Evolutionary conservation across 192 early-diverging fungal genomes (phyloP).

Genomic region (Lobosporangium transversale): DNA sequence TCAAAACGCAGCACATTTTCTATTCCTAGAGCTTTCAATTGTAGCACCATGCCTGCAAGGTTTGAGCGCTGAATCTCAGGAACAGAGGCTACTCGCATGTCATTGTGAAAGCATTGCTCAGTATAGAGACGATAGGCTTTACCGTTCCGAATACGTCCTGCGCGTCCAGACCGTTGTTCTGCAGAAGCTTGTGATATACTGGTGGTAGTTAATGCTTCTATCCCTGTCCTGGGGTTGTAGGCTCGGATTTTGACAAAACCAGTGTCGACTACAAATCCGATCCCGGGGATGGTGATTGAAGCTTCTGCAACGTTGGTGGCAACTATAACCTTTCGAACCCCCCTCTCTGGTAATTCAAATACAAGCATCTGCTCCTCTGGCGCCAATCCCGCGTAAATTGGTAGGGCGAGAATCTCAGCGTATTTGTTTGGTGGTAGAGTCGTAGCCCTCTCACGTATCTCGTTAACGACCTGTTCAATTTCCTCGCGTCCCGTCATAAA

Average conservation of each 20-base stretch:
- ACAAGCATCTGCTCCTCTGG: slow-evolving; percentile 72
- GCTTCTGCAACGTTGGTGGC: slow-evolving; percentile 94
- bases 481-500: slow-evolving; percentile 82
- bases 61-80: slow-evolving; percentile 93
- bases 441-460: slow-evolving; percentile 66
- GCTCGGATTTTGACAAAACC: slow-evolving; percentile 85
- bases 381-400: slow-evolving; percentile 78
- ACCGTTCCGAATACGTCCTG: slow-evolving; percentile 91
- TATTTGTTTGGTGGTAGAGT: slow-evolving; percentile 54
- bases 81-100: slow-evolving; percentile 85
- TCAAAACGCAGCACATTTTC: slow-evolving; percentile 84
- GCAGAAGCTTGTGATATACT: slow-evolving; percentile 94
- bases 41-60: slow-evolving; percentile 72
- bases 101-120: slow-evolving; percentile 77
- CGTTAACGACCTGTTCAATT: slow-evolving; percentile 71
- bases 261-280: slow-evolving; percentile 81
- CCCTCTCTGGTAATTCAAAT: slow-evolving; percentile 65
- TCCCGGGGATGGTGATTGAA: slow-evolving; percentile 78
- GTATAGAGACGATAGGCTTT: slow-evolving; percentile 94
- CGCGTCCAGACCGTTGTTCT: slow-evolving; percentile 92
- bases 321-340: slow-evolving; percentile 84
- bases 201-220: slow-evolving; percentile 89
- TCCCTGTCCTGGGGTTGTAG: slow-evolving; percentile 93
- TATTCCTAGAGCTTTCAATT: slow-evolving; percentile 84
- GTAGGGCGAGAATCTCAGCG: slow-evolving; percentile 60